Conservation (phyloP, 208 protist species). For the Leptomonas pyrrhocoris region DNA sequence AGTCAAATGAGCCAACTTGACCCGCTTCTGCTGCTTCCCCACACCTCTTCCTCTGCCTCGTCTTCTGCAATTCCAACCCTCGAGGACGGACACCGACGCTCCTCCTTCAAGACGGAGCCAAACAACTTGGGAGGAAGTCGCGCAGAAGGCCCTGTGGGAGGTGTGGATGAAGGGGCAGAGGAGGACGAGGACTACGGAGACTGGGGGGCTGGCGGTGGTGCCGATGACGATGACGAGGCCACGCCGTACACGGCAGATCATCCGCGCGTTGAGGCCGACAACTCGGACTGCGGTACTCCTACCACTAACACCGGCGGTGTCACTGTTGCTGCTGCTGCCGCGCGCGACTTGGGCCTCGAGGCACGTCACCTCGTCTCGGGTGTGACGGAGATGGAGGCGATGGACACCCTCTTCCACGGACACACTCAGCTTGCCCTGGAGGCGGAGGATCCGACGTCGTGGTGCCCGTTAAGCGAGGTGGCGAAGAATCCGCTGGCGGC, state of each 20-base stretch:
- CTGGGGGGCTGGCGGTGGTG: conserved; percentile 30
- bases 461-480: conserved; percentile 74
- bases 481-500: conserved; percentile 30
- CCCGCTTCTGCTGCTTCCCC: conserved; percentile 53
- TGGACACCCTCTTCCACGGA: conserved; percentile 55
- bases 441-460: conserved; percentile 71
- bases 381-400: conserved; percentile 59
- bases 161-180: conserved; percentile 11
- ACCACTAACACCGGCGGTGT: background rate
- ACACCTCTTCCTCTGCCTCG: conserved; percentile 21
- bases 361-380: conserved; percentile 71
- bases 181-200: conserved; percentile 10
- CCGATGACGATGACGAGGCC: conserved; percentile 17
- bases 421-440: conserved; percentile 72
- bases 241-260: conserved; percentile 3
- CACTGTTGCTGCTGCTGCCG: conserved; percentile 24
- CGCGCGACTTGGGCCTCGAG: conserved; percentile 32
- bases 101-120: background rate
- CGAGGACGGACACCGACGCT: background rate
- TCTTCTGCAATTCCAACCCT: background rate
- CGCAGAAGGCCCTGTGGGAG: background rate
- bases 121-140: background rate
- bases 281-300: background rate
- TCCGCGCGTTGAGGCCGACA: background rate
- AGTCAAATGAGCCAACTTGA: conserved; percentile 33